These are phyloP conservation scores for Petasospora rhodanensis DNA, from an alignment of 1,139 yeast species.

Conservation along the genomic window DNA sequence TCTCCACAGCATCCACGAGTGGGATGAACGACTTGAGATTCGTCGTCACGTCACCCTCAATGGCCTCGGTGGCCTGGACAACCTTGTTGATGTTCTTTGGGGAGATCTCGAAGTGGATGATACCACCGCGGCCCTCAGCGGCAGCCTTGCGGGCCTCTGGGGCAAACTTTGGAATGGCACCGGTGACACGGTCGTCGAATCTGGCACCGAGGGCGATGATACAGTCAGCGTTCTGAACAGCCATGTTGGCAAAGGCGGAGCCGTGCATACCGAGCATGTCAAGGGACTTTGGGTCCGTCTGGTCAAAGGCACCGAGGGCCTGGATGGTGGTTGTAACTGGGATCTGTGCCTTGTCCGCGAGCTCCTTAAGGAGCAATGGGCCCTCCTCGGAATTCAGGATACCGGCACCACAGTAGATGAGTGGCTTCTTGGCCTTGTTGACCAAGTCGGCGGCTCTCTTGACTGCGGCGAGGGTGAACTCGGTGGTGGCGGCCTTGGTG, in stretches of 20 bases:
- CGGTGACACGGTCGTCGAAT: conserved; percentile 97
- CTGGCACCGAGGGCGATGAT: conserved; percentile 95
- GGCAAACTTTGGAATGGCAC: conserved; percentile 81
- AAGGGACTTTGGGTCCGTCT: conserved; percentile 81
- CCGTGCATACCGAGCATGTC: conserved; percentile 99
- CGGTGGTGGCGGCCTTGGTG: conserved; percentile 68
- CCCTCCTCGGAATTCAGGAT: conserved; percentile 77
- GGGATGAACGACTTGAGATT: conserved; percentile 75
- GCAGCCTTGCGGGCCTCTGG: conserved; percentile 93
- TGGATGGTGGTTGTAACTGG: conserved; percentile 96
- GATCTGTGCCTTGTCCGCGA: conserved; percentile 84
- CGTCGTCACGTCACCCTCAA: conserved; percentile 90
- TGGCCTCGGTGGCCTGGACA: conserved; percentile 93
- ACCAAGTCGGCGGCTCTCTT: conserved; percentile 72
- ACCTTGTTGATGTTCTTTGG: conserved; percentile 98
- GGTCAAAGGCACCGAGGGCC: conserved; percentile 93
- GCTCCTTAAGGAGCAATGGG: conserved; percentile 71
- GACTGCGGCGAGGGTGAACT: conserved; percentile 72
- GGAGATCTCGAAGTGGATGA: conserved; percentile 89
- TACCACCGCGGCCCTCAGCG: conserved; percentile 86
- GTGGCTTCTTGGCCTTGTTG: conserved; percentile 81
- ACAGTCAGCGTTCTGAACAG: conserved; percentile 90
- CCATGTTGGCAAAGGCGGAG: conserved; percentile 87
- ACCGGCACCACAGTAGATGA: conserved; percentile 92
- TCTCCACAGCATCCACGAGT: conserved; percentile 53